phyloP scores from a whole-genome alignment of 495 filamentous ascomycete species.

The Trichocladium uniseriatum region DNA sequence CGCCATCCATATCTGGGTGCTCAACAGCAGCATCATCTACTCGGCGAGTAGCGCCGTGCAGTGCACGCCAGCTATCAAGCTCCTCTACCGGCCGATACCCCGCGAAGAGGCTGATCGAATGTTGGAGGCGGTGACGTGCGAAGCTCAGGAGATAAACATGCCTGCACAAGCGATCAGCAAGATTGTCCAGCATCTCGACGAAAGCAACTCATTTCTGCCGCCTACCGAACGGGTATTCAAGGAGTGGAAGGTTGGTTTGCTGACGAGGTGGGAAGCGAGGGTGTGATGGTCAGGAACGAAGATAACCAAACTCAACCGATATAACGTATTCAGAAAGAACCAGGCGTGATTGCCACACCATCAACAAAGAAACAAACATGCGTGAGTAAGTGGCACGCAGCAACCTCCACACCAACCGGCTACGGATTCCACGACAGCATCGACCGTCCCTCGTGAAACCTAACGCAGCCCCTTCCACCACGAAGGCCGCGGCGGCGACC shows the following conservation, averaged over 20 bases:
- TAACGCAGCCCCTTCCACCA: not conserved
- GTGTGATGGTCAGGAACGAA: not conserved
- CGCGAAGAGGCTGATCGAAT: slow-evolving; percentile 42
- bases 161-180: slow-evolving; percentile 40
- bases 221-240: slow-evolving; percentile 45
- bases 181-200: slow-evolving; percentile 34
- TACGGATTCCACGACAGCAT: too few relatives aligned
- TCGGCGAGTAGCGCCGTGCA: slow-evolving; percentile 28
- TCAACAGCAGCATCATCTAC: slow-evolving; percentile 60
- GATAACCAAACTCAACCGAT: not conserved
- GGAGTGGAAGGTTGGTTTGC: slow-evolving; percentile 58
- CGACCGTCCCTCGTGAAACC: not conserved
- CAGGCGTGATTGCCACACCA: too few relatives aligned
- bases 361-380: too few relatives aligned
- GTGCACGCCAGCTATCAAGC: slow-evolving; percentile 49
- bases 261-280: slow-evolving; percentile 35
- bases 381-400: too few relatives aligned
- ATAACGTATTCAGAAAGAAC: too few relatives aligned
- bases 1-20: slow-evolving; percentile 53
- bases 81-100: slow-evolving; percentile 47
- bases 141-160: slow-evolving; percentile 57
- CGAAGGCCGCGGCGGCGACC: not conserved
- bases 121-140: slow-evolving; percentile 44
- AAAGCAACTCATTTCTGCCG: slow-evolving; percentile 49
- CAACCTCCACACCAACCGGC: too few relatives aligned